Percentiles rank a stretch among this genome's conserved stretches.
Evolutionary conservation across 2,329 filamentous ascomycete genomes (phyloP).

Genomic region (Trichophyton simii): DNA sequence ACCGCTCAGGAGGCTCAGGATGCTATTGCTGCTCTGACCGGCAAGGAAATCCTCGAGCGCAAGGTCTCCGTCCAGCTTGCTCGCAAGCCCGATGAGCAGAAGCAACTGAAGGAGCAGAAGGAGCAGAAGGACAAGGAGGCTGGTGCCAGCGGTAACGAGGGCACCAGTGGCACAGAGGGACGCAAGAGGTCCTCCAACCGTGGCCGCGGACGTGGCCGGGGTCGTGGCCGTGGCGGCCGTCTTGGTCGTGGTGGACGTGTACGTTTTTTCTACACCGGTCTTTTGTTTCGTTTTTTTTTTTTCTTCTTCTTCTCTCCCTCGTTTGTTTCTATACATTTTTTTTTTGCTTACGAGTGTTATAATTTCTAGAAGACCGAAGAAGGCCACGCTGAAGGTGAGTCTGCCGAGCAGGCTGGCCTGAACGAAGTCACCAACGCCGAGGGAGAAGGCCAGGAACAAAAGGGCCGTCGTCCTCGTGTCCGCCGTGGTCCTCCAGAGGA

Average conservation of each 20-base stretch:
- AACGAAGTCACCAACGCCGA: conserved; percentile 45
- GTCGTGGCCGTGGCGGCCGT: conserved; percentile 52
- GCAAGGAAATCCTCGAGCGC: conserved; percentile 94
- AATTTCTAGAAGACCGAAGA: conserved; percentile 14
- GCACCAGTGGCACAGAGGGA: conserved; percentile 57
- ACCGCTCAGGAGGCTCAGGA: conserved; percentile 89
- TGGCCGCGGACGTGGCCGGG: conserved; percentile 49
- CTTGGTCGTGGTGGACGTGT: conserved; percentile 55
- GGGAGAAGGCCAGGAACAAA: conserved; percentile 21
- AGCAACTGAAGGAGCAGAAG: conserved; percentile 43
- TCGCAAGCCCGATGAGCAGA: conserved; percentile 87
- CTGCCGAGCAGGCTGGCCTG: conserved; percentile 46
- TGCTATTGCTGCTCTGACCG: conserved; percentile 88
- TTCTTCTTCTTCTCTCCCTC: background rate
- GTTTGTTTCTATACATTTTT: no score
- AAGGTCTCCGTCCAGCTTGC: conserved; percentile 99
- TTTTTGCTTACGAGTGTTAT: background rate
- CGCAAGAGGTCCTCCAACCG: conserved; percentile 46
- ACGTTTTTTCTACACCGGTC: conserved; percentile 26
- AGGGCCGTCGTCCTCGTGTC: conserved; percentile 47
- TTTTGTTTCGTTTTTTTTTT: conserved; percentile 1
- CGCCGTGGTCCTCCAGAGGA: conserved; percentile 95
- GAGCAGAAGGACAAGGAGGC: conserved; percentile 32
- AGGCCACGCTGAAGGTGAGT: conserved; percentile 33
- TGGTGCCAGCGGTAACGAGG: conserved; percentile 57